These are phyloP conservation scores for Ramalina intermedia DNA, from an alignment of 495 filamentous ascomycete species.

Conservation along the genomic window DNA sequence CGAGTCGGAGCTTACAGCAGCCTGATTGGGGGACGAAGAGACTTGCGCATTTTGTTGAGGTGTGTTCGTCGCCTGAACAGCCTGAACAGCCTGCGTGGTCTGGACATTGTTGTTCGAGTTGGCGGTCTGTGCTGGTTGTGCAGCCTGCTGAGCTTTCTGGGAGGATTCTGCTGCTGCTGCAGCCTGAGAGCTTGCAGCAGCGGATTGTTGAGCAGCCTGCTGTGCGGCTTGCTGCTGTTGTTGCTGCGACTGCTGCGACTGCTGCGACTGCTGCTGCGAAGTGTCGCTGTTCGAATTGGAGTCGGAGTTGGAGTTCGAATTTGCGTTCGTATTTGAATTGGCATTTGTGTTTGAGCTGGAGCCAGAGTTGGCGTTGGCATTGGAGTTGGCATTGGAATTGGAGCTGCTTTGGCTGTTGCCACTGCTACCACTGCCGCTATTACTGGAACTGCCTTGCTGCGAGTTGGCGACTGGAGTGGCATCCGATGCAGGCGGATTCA, in stretches of 20 bases:
- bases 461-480: constrained; percentile 3
- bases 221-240: neutral
- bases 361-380: neutral
- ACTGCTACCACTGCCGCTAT: neutral
- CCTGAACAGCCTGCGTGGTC: constrained; percentile 9
- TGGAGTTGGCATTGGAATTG: constrained; percentile 1
- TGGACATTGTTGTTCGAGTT: neutral
- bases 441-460: neutral
- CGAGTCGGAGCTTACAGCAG: constrained; percentile 8
- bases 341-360: neutral
- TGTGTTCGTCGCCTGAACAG: neutral
- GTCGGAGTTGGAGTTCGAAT: constrained; percentile 4
- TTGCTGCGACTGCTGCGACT: neutral
- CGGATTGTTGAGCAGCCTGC: constrained; percentile 2
- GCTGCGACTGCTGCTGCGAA: neutral
- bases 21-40: constrained; percentile 17
- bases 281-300: constrained; percentile 2
- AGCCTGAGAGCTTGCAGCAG: constrained; percentile 6
- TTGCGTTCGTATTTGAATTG: neutral
- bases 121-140: neutral
- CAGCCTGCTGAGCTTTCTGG: constrained; percentile 8
- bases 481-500: constrained; percentile 16
- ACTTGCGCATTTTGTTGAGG: constrained; percentile 19
- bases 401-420: neutral
- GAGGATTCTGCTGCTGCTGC: constrained; percentile 13